Base-by-base conservation (phyloP, 1,139 yeast species). In the Saccharomyces hybrid region DNA sequence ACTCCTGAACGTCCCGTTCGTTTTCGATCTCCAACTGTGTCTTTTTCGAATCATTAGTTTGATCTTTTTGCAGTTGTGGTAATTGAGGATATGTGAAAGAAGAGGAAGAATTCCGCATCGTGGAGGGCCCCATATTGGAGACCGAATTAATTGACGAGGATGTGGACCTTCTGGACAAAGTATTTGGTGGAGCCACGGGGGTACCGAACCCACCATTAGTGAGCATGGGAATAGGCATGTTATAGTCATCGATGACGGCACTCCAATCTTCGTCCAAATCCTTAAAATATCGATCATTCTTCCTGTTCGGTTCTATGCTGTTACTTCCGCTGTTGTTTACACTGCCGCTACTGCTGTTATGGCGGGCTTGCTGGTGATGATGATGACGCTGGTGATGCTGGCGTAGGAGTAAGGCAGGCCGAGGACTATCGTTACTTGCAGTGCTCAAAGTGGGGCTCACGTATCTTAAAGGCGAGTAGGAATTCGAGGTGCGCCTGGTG, bases 181-280 rank as follows among this genome's bases (percentile, higher is more conserved):
- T 46, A 9, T 38, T 31, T 4, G 52, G 31, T n/a, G 47, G 28
- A 8, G 55, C 50, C 5, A 53, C 42, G 11, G 47, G 14, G 13
- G 52, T 44, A 4, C 52, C 59, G 25, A 46, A 52, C 55, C 68
- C 56, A 52, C 72, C 59, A 69, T 73, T 65, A 73, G 70, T 50
- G 66, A 64, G 55, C 71, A 73, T 59, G 76, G 85, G 71, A 11
- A 68, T 68, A 8, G 72, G 72, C 62, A 62, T 64, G 51, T 67
- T 67, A 51, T 65, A 67, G 53, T 69, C 71, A 59, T 85, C 89
- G 49, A 89, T 76, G 46, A 83, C 86, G 3, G 96, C 95, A 66
- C 89, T 91, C 97, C 96, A 90, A 69, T 89, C 96, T 63, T 87
- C 96, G 66, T 89, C 96, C 51, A 83, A 70, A 64, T 88, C 96